Conservation (phyloP, 371 early-diverging fungal species). For the Syncephalastrum racemosum region DNA sequence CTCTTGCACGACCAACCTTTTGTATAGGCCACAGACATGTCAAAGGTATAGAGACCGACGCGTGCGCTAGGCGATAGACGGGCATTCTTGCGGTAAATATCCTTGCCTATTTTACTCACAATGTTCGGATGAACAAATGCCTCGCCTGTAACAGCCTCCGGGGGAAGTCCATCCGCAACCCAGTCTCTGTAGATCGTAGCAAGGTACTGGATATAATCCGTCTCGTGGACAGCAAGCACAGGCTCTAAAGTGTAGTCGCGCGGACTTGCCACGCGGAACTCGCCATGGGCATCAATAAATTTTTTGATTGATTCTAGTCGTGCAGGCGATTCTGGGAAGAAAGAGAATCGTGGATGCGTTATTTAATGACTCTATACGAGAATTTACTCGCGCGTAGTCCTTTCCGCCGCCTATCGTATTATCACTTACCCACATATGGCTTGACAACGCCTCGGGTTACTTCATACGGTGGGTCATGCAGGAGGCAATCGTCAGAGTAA, state of each 20-base stretch:
- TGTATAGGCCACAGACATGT: constrained; percentile 57
- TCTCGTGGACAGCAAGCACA: constrained; percentile 57
- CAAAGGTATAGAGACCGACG: constrained; percentile 54
- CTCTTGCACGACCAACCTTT: constrained; percentile 32
- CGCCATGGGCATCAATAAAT: constrained; percentile 24
- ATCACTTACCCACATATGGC: constrained; percentile 33
- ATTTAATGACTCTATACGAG: neutral
- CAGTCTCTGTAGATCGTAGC: constrained; percentile 58
- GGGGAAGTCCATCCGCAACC: constrained; percentile 56
- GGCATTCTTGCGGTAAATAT: constrained; percentile 29
- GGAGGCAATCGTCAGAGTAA: constrained; percentile 39
- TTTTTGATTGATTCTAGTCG: constrained; percentile 33
- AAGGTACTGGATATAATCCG: constrained; percentile 61
- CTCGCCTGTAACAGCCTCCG: constrained; percentile 62
- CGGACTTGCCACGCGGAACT: constrained; percentile 33
- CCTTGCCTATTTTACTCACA: constrained; percentile 28
- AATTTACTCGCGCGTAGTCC: neutral
- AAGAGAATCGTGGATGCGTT: neutral
- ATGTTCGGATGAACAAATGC: constrained; percentile 44
- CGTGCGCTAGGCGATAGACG: constrained; percentile 15
- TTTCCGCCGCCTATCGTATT: neutral
- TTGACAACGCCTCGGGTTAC: constrained; percentile 33
- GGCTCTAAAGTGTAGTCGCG: constrained; percentile 57
- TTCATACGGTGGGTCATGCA: constrained; percentile 44
- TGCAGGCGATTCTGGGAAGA: constrained; percentile 40